phyloP scores from a whole-genome alignment of 768 basidiomycete species.

The Kwoniella bestiolae region DNA sequence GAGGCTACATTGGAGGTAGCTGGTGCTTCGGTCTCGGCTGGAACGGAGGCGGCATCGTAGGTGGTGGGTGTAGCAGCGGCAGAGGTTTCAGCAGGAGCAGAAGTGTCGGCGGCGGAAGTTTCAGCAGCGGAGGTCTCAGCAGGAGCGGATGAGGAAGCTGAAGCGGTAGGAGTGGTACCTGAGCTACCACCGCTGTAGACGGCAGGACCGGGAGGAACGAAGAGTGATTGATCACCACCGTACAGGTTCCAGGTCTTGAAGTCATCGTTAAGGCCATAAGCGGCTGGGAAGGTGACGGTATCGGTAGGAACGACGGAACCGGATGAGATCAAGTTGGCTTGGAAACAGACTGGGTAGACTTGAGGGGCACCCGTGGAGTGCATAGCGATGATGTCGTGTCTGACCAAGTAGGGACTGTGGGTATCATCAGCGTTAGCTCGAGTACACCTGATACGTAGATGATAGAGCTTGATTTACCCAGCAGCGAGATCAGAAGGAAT shows the following conservation, averaged over 20 bases:
- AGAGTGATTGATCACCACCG: constrained; percentile 11
- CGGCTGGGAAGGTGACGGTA: constrained; percentile 28
- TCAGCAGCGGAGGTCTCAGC: background rate
- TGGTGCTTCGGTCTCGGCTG: constrained; percentile 3
- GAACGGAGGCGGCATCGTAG: constrained; percentile 1
- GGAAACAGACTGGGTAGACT: constrained; percentile 32
- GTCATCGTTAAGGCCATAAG: constrained; percentile 21
- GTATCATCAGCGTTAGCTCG: background rate
- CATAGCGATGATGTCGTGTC: constrained; percentile 33
- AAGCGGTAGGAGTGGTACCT: constrained; percentile 5
- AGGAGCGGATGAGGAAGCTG: constrained; percentile 11
- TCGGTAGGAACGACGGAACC: constrained; percentile 22
- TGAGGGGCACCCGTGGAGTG: constrained; percentile 30
- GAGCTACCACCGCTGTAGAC: constrained; percentile 18
- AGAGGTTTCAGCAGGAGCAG: background rate
- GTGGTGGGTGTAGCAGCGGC: background rate
- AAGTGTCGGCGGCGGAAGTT: constrained; percentile 2
- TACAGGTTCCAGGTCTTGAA: constrained; percentile 13
- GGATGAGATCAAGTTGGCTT: constrained; percentile 24
- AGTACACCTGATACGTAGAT: background rate
- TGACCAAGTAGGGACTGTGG: constrained; percentile 21
- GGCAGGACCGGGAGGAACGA: constrained; percentile 25
- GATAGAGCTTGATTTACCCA: constrained; percentile 8
- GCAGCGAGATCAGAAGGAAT: constrained; percentile 26
- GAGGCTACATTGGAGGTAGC: background rate